Conservation (phyloP, 257 asterid genomes). For the Plectranthus barbatus region DNA sequence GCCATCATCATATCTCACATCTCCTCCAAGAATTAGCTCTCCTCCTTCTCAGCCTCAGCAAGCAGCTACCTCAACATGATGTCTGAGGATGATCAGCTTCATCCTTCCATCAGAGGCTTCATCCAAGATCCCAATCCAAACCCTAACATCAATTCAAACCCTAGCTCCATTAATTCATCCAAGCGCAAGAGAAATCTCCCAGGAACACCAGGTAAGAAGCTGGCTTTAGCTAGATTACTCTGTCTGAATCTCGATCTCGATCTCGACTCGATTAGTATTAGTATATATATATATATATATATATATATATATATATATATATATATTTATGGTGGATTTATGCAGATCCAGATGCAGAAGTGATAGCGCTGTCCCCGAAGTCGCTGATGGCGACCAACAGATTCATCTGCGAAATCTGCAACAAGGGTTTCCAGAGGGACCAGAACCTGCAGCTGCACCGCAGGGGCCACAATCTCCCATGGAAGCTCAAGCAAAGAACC, state of each 20-base stretch:
- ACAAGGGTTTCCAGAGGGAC: slow-evolving; percentile 95
- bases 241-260: no score
- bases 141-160: slow-evolving; percentile 23
- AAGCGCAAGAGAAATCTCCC: slow-evolving; percentile 84
- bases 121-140: slow-evolving; percentile 50
- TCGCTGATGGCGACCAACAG: slow-evolving; percentile 90
- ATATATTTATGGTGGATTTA: not conserved
- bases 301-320: no score
- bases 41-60: no score
- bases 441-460: slow-evolving; percentile 86
- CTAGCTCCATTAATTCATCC: slow-evolving; percentile 41
- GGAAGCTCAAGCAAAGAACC: slow-evolving; percentile 81
- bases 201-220: slow-evolving; percentile 12
- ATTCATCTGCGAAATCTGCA: slow-evolving; percentile 82
- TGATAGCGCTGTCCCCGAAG: slow-evolving; percentile 78
- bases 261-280: no score
- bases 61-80: slow-evolving; percentile 26
- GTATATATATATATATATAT: no score
- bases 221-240: no score
- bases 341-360: slow-evolving; percentile 95
- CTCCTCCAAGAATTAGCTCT: no score
- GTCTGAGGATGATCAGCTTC: slow-evolving; percentile 60
- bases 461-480: slow-evolving; percentile 86
- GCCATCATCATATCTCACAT: no score
- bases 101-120: slow-evolving; percentile 50